phyloP scores from a whole-genome alignment of 805 yeast species.

The Spathaspora girioi region DNA sequence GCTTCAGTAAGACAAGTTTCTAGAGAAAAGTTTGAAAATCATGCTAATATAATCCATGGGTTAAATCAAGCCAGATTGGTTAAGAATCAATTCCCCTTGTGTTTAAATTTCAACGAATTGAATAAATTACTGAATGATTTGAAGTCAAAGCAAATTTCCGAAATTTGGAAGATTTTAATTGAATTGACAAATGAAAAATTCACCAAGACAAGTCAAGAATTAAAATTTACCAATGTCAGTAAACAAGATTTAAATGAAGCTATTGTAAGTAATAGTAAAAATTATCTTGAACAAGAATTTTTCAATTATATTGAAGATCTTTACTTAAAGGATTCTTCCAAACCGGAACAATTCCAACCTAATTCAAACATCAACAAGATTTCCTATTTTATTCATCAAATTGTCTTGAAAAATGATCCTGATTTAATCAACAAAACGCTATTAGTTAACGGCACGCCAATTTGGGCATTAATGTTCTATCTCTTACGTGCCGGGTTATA shows the following conservation, averaged over 20 bases:
- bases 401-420: constrained; percentile 27
- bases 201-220: constrained; percentile 32
- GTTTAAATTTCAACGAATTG: constrained; percentile 57
- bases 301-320: constrained; percentile 67
- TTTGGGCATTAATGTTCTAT: constrained; percentile 92
- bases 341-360: constrained; percentile 41
- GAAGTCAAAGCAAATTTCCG: constrained; percentile 67
- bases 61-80: constrained; percentile 67
- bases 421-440: constrained; percentile 30
- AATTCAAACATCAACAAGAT: constrained; percentile 67
- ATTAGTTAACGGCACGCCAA: constrained; percentile 73
- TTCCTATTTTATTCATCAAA: constrained; percentile 48
- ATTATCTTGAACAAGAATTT: constrained; percentile 73
- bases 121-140: constrained; percentile 56
- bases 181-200: constrained; percentile 40
- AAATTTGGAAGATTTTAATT: constrained; percentile 67
- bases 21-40: constrained; percentile 63
- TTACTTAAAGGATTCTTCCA: constrained; percentile 51
- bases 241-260: constrained; percentile 35
- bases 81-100: constrained; percentile 50
- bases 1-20: constrained; percentile 23
- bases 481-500: constrained; percentile 79
- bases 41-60: constrained; percentile 67
- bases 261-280: constrained; percentile 53
- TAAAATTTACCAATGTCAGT: constrained; percentile 23